A percentile compares a stretch with the other conserved stretches of the same genome.
phyloP scores from a whole-genome alignment of 2,329 filamentous ascomycete species.

The Stagonosporopsis rhizophila region DNA sequence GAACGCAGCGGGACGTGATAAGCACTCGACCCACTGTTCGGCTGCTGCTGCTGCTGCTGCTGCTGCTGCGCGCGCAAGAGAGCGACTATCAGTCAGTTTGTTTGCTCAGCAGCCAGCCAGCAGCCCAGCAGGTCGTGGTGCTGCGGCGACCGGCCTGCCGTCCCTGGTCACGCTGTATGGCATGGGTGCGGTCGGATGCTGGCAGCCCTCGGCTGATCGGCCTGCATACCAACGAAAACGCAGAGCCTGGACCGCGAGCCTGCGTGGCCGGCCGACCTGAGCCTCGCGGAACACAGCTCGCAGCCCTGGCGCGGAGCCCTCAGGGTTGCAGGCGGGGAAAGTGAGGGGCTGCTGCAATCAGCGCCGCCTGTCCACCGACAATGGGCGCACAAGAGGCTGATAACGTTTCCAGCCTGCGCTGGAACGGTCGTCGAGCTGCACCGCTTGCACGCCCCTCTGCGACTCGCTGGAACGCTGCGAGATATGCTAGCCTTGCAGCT shows the following conservation, averaged over 20 bases:
- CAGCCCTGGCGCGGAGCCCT: not conserved
- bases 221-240: constrained; percentile 17
- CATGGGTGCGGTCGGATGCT: constrained; percentile 7
- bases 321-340: constrained; percentile 16
- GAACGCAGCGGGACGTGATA: constrained; percentile 14
- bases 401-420: constrained; percentile 13
- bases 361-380: constrained; percentile 4
- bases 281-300: constrained; percentile 11
- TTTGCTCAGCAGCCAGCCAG: too few relatives aligned
- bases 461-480: constrained; percentile 23
- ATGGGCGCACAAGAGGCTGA: constrained; percentile 10
- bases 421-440: constrained; percentile 12
- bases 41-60: too few relatives aligned
- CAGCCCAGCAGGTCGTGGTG: not conserved
- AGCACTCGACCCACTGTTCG: constrained; percentile 11
- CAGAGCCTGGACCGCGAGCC: constrained; percentile 9
- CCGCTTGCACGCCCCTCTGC: constrained; percentile 5
- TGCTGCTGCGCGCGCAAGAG: too few relatives aligned
- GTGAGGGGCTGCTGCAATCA: constrained; percentile 21
- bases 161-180: not conserved
- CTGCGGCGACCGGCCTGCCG: too few relatives aligned
- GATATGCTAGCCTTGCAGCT: constrained; percentile 24
- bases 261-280: not conserved
- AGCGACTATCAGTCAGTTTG: too few relatives aligned
- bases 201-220: constrained; percentile 13